phyloP scores from a whole-genome alignment of 495 filamentous ascomycete species.

The Xylaria scruposa region DNA sequence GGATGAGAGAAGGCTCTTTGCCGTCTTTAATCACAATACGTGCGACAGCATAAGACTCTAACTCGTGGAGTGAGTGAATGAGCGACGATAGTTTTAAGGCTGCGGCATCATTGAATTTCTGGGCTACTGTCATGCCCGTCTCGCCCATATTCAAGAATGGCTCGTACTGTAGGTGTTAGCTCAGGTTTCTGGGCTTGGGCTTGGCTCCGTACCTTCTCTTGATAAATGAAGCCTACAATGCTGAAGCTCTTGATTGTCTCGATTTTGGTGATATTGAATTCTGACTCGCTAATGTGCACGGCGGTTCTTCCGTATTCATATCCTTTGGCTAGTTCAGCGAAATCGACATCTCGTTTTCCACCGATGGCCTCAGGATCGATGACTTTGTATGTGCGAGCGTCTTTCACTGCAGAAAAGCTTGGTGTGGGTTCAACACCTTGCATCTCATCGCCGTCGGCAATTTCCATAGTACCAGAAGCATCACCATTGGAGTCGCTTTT shows the following conservation, averaged over 20 bases:
- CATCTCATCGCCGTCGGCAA: slow-evolving; percentile 51
- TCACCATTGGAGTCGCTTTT: slow-evolving; percentile 45
- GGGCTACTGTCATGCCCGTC: slow-evolving; percentile 73
- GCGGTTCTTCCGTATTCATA: slow-evolving; percentile 94
- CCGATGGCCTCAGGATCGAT: slow-evolving; percentile 74
- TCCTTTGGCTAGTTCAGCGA: slow-evolving; percentile 86
- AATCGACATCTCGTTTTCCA: slow-evolving; percentile 82
- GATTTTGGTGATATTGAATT: slow-evolving; percentile 80
- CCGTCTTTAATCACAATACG: slow-evolving; percentile 83
- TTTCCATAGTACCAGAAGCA: slow-evolving; percentile 55
- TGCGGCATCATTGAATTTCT: slow-evolving; percentile 75
- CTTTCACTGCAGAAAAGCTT: slow-evolving; percentile 70
- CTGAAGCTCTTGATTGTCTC: slow-evolving; percentile 77
- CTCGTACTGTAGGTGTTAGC: slow-evolving; percentile 67
- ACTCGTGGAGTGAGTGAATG: slow-evolving; percentile 84
- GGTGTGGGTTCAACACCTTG: slow-evolving; percentile 52
- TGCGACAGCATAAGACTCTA: slow-evolving; percentile 86
- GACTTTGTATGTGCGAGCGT: slow-evolving; percentile 79
- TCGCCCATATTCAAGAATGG: slow-evolving; percentile 85
- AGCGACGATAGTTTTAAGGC: slow-evolving; percentile 85
- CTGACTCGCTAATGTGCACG: slow-evolving; percentile 84
- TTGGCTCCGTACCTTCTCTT: slow-evolving; percentile 64
- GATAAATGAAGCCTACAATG: slow-evolving; percentile 84
- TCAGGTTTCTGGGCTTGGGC: background rate
- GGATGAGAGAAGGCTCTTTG: slow-evolving; percentile 75